A percentile compares a stretch with the other conserved stretches of the same genome.
Evolutionary conservation across 2,329 filamentous ascomycete genomes (phyloP).

Genomic region (Exophiala sp.): DNA sequence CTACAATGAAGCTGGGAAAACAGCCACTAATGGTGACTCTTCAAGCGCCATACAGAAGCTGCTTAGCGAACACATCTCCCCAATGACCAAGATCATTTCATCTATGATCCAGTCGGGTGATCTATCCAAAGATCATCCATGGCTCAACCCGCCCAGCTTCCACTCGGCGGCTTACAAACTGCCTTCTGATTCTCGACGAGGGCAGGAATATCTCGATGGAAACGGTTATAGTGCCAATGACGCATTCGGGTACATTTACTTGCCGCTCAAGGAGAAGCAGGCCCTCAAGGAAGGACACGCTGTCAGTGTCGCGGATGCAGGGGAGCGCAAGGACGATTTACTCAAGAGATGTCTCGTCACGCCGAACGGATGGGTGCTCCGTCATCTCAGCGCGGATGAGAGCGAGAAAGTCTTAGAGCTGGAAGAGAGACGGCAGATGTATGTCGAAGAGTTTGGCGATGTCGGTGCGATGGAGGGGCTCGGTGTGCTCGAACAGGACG

Average conservation of each 20-base stretch:
- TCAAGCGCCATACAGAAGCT: slow-evolving; percentile 20
- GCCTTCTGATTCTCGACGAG: slow-evolving; percentile 23
- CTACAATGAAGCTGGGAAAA: slow-evolving; percentile 20
- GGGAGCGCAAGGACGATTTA: slow-evolving; percentile 33
- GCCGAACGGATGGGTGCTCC: slow-evolving; percentile 43
- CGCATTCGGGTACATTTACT: slow-evolving; percentile 39
- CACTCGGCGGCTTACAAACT: slow-evolving; percentile 26
- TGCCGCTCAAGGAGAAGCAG: slow-evolving; percentile 44
- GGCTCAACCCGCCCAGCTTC: slow-evolving; percentile 37
- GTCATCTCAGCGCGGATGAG: slow-evolving; percentile 45
- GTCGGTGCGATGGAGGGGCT: slow-evolving; percentile 30
- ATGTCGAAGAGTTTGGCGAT: slow-evolving; percentile 38
- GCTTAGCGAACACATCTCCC: slow-evolving; percentile 22
- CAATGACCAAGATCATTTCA: slow-evolving; percentile 24
- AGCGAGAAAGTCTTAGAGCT: slow-evolving; percentile 45
- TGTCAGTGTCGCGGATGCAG: slow-evolving; percentile 36
- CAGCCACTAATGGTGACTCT: slow-evolving; percentile 4
- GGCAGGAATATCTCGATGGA: slow-evolving; percentile 28
- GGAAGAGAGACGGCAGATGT: slow-evolving; percentile 38
- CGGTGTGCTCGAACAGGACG: slow-evolving; percentile 34
- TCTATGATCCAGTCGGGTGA: slow-evolving; percentile 26
- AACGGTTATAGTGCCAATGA: slow-evolving; percentile 29
- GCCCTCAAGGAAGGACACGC: slow-evolving; percentile 40
- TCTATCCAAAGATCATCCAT: slow-evolving; percentile 39
- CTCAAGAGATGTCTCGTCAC: slow-evolving; percentile 44